Evolutionary conservation across 129 eudicot species (phyloP), one percentile per base, ranked within the genome.

Genomic region (Flaveria trinervia): DNA sequence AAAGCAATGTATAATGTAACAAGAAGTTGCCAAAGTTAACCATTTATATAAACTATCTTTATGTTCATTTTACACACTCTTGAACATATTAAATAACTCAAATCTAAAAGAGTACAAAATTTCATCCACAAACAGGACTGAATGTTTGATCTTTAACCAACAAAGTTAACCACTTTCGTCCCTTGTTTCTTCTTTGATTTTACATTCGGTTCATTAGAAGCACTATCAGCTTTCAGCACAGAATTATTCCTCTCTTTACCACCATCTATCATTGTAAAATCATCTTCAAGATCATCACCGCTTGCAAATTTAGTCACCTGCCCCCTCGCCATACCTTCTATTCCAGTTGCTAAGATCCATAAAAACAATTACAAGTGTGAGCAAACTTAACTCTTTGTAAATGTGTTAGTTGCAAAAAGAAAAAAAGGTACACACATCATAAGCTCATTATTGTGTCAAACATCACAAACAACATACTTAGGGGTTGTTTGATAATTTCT

Each of bases 111-210:
- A 62, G 68, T 62, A 13, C 68, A 62, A 62, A 62, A 62, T 79
- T 84, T 81, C 71, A 76, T 66, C 71, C 78, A 54, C 68, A 59
- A 43, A 23, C 11, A 39, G 68, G 64, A 36, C 7, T 51, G 18
- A 7, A 28, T 7, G 18, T 74, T 7, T 23, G 17, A 22, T 52
- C 28, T 50, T 85, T 84, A 92, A 66, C 86, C 94, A 22, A 84
- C 87, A 81, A 95, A 95, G 84, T 92, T 95, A 50, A 95, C 96
- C 64, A 95, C 97, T 86, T 92, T 95, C 25, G 88, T 83, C 12
- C 91, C 99, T 10, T 86, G 84, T 85, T 86, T 89, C 81, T 86
- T 89, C 87, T 95, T 89, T 28, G 81, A 26, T 83, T 84, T 87
- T 54, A 77, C 84, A 28, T 43, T 68, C 13, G 50, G 39, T 60